phyloP scores from a whole-genome alignment of 305 asterid species.

The Ajuga reptans region DNA sequence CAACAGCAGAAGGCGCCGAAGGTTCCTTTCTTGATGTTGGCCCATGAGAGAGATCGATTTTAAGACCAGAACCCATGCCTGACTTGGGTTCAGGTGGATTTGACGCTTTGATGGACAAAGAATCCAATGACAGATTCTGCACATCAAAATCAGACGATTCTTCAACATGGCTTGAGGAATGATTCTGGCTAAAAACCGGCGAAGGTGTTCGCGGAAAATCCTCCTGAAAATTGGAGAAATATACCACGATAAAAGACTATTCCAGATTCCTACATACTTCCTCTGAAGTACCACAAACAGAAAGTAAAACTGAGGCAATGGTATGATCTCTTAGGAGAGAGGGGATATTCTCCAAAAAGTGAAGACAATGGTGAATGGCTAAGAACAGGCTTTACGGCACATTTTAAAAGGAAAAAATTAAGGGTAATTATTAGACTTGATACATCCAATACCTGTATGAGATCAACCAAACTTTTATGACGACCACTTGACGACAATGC shows the following conservation, averaged over 20 bases:
- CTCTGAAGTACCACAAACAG: neutral
- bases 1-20: conserved; percentile 23
- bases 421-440: neutral
- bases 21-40: conserved; percentile 30
- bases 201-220: conserved; percentile 76
- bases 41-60: conserved; percentile 29
- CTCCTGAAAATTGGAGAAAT: conserved; percentile 36
- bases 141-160: conserved; percentile 43
- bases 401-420: too few species aligned
- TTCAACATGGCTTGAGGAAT: conserved; percentile 44
- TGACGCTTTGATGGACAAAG: conserved; percentile 40
- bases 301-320: neutral
- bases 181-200: conserved; percentile 56
- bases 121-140: conserved; percentile 43
- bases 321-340: neutral
- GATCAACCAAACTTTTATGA: conserved; percentile 62
- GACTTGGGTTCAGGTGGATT: conserved; percentile 36
- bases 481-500: conserved; percentile 37
- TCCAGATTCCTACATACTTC: neutral
- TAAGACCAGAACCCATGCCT: conserved; percentile 24
- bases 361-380: neutral
- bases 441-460: conserved; percentile 51
- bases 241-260: conserved; percentile 9
- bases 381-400: neutral
- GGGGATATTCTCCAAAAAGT: neutral